phyloP scores from a whole-genome alignment of 441 rosid species.

The Isatis lusitanica region DNA sequence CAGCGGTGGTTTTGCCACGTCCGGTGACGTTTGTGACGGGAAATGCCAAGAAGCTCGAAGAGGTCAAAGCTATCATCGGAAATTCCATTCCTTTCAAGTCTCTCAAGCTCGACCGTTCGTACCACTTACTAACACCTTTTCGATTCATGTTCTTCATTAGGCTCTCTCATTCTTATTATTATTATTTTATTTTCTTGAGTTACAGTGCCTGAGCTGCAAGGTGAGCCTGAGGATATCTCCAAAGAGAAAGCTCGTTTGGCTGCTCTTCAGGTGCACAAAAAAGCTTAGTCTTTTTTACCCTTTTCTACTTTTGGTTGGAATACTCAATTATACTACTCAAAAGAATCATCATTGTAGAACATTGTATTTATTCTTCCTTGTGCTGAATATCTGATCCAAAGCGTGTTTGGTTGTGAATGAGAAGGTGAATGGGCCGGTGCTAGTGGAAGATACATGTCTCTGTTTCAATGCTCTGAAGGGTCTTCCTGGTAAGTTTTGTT shows the following conservation, averaged over 20 bases:
- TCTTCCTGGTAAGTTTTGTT: conserved; percentile 68
- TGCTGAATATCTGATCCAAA: not conserved
- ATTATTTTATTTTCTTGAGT: not conserved
- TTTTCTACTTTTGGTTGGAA: no score
- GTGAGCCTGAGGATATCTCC: conserved; percentile 87
- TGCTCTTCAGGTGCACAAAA: conserved; percentile 57
- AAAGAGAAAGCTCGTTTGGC: conserved; percentile 94
- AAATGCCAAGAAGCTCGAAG: conserved; percentile 93
- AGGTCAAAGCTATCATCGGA: conserved; percentile 86
- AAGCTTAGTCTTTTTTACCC: no score
- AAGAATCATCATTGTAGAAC: no score
- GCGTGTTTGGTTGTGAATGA: conserved; percentile 25
- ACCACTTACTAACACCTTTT: not conserved
- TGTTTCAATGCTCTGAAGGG: conserved; percentile 93
- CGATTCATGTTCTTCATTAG: not conserved
- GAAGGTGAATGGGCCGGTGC: conserved; percentile 88
- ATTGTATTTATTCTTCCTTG: not conserved
- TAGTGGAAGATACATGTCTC: conserved; percentile 96
- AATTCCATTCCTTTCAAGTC: conserved; percentile 84
- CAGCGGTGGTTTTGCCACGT: conserved; percentile 52
- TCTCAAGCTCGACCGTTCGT: conserved; percentile 74
- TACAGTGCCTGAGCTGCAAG: conserved; percentile 90
- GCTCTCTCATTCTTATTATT: not conserved
- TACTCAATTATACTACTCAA: no score
- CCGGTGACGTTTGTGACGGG: conserved; percentile 96